These are phyloP conservation scores for Pezizomycotina sp. DNA, from an alignment of 2,329 filamentous ascomycete genomes.

Conservation along the genomic window DNA sequence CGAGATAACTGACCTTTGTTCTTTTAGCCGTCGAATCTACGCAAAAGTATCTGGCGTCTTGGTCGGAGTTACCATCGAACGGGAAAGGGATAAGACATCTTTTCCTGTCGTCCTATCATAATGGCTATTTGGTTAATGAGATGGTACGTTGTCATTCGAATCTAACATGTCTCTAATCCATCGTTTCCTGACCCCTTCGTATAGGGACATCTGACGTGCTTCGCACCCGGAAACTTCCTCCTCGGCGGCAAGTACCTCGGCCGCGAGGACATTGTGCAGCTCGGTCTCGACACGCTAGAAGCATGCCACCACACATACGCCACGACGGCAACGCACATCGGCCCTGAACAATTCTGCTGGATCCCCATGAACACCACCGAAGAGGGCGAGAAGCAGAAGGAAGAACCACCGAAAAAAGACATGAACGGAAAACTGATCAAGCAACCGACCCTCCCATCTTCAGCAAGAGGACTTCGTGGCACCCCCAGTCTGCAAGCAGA, in stretches of 20 bases:
- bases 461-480: no score
- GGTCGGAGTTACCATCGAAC: constrained; percentile 28
- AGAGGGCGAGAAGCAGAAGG: constrained; percentile 19
- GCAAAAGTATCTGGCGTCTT: constrained; percentile 50
- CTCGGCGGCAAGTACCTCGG: constrained; percentile 56
- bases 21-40: constrained; percentile 66
- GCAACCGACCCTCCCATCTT: no score
- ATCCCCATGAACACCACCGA: constrained; percentile 32
- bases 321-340: constrained; percentile 52
- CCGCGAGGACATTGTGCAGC: constrained; percentile 40
- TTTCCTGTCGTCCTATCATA: constrained; percentile 26
- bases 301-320: constrained; percentile 61
- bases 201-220: constrained; percentile 48
- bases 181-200: no score
- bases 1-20: no score
- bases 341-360: constrained; percentile 58
- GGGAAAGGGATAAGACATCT: constrained; percentile 29
- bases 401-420: no score
- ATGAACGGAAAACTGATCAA: no score
- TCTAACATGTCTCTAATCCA: no score
- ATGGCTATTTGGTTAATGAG: constrained; percentile 28
- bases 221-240: constrained; percentile 72
- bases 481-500: constrained; percentile 7
- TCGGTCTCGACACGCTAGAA: constrained; percentile 54
- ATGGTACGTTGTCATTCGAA: no score